A percentile compares a stretch with the other conserved stretches of the same genome.
These are phyloP conservation scores for Myotisia sp. DNA, from an alignment of 2,329 filamentous ascomycete genomes.

Conservation along the genomic window DNA sequence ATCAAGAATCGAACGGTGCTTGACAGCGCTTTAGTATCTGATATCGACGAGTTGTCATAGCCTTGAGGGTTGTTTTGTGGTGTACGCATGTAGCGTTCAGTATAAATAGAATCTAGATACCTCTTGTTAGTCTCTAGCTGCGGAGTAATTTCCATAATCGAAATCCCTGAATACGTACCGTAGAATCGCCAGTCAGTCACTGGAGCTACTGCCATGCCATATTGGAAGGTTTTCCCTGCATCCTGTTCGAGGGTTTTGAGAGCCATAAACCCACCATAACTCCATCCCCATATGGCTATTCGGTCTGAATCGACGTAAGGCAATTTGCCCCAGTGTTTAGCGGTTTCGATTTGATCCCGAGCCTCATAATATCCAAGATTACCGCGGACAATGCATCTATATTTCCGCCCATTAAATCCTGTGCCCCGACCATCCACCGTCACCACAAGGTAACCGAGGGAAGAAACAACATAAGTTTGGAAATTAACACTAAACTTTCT, in stretches of 20 bases:
- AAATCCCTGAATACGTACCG: constrained; percentile 33
- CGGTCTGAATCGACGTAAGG: constrained; percentile 67
- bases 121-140: constrained; percentile 4
- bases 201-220: constrained; percentile 94
- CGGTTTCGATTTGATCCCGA: constrained; percentile 79
- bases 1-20: constrained; percentile 75
- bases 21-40: constrained; percentile 56
- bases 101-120: constrained; percentile 63
- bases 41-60: constrained; percentile 62
- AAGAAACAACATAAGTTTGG: constrained; percentile 73
- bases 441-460: constrained; percentile 80
- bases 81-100: constrained; percentile 93
- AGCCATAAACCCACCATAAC: constrained; percentile 87
- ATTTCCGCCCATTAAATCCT: constrained; percentile 72
- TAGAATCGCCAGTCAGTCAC: constrained; percentile 99
- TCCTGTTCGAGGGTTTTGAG: constrained; percentile 90
- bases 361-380: constrained; percentile 77
- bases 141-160: neutral
- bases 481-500: constrained; percentile 77
- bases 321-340: constrained; percentile 67
- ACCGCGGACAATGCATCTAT: constrained; percentile 66
- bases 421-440: constrained; percentile 91
- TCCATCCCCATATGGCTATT: constrained; percentile 97
- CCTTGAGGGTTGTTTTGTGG: constrained; percentile 67
- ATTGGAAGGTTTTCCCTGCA: constrained; percentile 76